phyloP scores from a whole-genome alignment of 75 land plant species.

The Selaginella moellendorffii region DNA sequence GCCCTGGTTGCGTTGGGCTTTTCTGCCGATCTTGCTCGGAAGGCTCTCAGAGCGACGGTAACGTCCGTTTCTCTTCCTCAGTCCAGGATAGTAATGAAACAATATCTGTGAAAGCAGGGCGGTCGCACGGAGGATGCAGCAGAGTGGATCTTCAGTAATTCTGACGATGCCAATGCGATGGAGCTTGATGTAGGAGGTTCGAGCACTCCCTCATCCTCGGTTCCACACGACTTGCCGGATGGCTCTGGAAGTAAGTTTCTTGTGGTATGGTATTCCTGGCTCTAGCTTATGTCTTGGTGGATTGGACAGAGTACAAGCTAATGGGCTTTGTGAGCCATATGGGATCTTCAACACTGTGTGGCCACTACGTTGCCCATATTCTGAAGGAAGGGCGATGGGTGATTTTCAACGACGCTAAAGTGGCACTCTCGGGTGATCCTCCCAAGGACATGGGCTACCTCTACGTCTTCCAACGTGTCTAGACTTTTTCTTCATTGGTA shows the following conservation, averaged over 20 bases:
- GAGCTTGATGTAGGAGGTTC: slow-evolving; percentile 35
- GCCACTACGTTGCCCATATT: slow-evolving; percentile 3
- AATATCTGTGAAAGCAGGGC: slow-evolving; percentile 31
- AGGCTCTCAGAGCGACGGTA: slow-evolving; percentile 78
- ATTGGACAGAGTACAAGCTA: slow-evolving; percentile 12
- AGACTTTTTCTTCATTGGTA: background rate
- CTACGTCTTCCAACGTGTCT: slow-evolving; percentile 74
- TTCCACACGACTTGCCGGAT: slow-evolving; percentile 35
- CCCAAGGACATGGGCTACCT: slow-evolving; percentile 98
- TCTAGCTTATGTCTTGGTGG: background rate
- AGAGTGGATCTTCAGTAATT: slow-evolving; percentile 91
- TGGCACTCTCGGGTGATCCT: slow-evolving; percentile 32
- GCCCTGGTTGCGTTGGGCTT: slow-evolving; percentile 86
- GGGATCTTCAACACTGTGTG: background rate
- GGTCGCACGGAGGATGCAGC: slow-evolving; percentile 86
- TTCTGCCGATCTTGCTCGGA: slow-evolving; percentile 60
- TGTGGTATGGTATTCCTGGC: background rate
- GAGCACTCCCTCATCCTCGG: slow-evolving; percentile 14
- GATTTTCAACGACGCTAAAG: slow-evolving; percentile 1
- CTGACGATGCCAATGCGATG: slow-evolving; percentile 37
- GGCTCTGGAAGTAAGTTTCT: slow-evolving; percentile 72
- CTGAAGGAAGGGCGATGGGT: slow-evolving; percentile 6
- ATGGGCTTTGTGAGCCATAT: slow-evolving; percentile 5
- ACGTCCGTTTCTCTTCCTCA: background rate
- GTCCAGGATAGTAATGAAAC: background rate